These are phyloP conservation scores for Monilinia aucupariae DNA, from an alignment of 2,329 filamentous ascomycete species.

Conservation along the genomic window DNA sequence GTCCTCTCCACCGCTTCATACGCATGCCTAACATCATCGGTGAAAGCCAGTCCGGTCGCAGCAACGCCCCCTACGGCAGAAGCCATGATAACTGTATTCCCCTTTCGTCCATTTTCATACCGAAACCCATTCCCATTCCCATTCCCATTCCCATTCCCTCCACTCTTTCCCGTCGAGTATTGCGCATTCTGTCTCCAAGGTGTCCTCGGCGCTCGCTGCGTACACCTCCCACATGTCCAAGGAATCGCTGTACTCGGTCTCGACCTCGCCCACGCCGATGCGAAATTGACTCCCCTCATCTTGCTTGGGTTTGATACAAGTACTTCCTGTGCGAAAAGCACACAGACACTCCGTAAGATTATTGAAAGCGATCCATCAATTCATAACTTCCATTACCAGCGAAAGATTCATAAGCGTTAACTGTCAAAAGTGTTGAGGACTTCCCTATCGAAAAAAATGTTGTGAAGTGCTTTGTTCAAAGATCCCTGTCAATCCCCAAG, in stretches of 20 bases:
- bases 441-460: conserved; percentile 4
- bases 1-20: conserved; percentile 73
- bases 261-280: conserved; percentile 17
- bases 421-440: conserved; percentile 18
- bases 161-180: conserved; percentile 16
- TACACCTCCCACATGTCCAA: conserved; percentile 32
- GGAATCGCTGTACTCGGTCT: conserved; percentile 3
- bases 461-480: conserved; percentile 12
- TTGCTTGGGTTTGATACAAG: neutral
- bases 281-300: conserved; percentile 31
- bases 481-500: conserved; percentile 14
- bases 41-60: conserved; percentile 44
- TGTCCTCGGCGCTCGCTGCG: neutral
- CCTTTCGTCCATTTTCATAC: conserved; percentile 2
- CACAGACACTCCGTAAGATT: conserved; percentile 1
- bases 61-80: conserved; percentile 28
- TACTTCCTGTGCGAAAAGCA: neutral
- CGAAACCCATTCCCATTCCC: conserved; percentile 5
- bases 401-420: conserved; percentile 12
- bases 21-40: conserved; percentile 67
- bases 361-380: conserved; percentile 2
- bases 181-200: conserved; percentile 1
- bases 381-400: neutral
- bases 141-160: conserved; percentile 13
- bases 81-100: conserved; percentile 18